phyloP scores from a whole-genome alignment of 1,284 basidiomycete species.

The Mycosarcoma mackinlayi region DNA sequence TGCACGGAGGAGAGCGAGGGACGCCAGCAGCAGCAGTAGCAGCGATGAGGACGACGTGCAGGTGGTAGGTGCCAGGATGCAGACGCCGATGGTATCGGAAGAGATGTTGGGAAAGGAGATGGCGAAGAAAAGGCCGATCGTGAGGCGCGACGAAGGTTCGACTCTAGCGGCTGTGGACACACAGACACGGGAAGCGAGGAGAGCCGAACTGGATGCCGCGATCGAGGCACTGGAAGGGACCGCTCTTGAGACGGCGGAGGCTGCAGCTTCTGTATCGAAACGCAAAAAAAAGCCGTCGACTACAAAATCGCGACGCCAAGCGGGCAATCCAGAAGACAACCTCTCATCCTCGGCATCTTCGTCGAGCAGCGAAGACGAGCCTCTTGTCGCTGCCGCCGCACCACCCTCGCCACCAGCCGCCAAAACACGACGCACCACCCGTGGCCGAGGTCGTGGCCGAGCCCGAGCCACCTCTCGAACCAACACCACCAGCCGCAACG shows the following conservation, averaged over 20 bases:
- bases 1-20: not conserved
- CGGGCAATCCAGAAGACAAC: slow-evolving; percentile 2
- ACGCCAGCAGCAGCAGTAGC: slow-evolving; percentile 7
- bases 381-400: not conserved
- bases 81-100: slow-evolving; percentile 40
- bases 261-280: slow-evolving; percentile 3
- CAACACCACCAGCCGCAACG: not conserved
- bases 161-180: not conserved
- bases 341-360: slow-evolving; percentile 18
- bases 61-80: slow-evolving; percentile 32
- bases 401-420: not conserved
- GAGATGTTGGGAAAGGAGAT: slow-evolving; percentile 59
- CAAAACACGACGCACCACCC: slow-evolving; percentile 8
- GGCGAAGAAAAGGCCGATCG: slow-evolving; percentile 49
- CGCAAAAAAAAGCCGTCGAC: slow-evolving; percentile 16
- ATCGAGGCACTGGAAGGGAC: slow-evolving; percentile 45
- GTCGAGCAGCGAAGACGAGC: slow-evolving; percentile 8
- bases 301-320: not conserved
- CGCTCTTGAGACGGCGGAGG: not conserved
- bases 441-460: slow-evolving; percentile 10
- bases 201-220: slow-evolving; percentile 42
- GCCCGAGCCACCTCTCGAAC: not conserved
- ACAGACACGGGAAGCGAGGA: slow-evolving; percentile 4
- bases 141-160: slow-evolving; percentile 21
- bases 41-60: slow-evolving; percentile 33